Conservation (phyloP, 306 rosid species). For the Malus domestica region DNA sequence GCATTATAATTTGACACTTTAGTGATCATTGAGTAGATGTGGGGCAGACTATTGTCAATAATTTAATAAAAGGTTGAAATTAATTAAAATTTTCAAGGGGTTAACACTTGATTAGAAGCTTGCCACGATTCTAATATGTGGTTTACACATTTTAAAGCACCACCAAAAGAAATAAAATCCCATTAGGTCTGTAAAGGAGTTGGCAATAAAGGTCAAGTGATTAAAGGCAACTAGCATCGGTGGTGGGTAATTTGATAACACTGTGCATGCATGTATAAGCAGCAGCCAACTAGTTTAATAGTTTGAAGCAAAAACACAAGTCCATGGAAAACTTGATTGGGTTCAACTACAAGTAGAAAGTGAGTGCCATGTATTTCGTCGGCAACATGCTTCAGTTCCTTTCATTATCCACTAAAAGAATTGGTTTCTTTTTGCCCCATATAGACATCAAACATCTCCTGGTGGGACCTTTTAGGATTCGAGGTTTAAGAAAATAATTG, state of each 20-base stretch:
- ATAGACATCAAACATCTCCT: conserved; percentile 3
- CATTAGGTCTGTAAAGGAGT: background rate
- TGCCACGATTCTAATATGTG: background rate
- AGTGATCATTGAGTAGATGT: background rate
- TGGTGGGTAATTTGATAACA: conserved; percentile 1
- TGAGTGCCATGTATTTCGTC: background rate
- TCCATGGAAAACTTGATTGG: background rate
- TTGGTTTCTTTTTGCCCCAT: background rate
- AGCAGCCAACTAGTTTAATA: background rate
- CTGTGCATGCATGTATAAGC: background rate
- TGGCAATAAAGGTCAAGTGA: background rate
- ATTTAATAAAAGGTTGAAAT: background rate
- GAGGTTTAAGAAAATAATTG: background rate
- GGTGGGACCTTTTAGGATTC: conserved; percentile 5
- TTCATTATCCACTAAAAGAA: conserved; percentile 16
- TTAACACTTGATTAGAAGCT: background rate
- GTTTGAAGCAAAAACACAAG: background rate
- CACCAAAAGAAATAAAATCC: background rate
- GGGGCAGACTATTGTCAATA: background rate
- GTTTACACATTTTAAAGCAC: background rate
- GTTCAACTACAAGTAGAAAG: background rate
- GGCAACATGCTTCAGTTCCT: background rate
- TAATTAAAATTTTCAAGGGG: background rate
- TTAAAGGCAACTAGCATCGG: background rate
- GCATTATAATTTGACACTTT: background rate